Conservation (phyloP, 2,329 filamentous ascomycete species). For the Nothophaeocryptopus gaeumannii region DNA sequence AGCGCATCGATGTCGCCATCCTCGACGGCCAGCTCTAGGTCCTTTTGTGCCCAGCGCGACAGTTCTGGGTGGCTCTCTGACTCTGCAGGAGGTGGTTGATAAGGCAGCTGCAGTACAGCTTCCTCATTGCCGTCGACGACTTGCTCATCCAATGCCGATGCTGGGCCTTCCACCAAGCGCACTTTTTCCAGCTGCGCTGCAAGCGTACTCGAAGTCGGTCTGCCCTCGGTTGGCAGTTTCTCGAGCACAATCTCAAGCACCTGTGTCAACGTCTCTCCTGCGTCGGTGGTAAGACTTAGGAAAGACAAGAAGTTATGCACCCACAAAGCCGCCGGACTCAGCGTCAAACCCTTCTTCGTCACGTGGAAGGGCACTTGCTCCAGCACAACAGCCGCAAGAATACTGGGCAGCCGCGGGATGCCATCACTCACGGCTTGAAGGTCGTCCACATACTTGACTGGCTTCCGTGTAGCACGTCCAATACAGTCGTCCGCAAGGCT, state of each 20-base stretch:
- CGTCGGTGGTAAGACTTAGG: constrained; percentile 12
- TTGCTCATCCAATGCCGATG: not conserved
- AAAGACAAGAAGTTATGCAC: constrained; percentile 22
- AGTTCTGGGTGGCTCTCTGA: constrained; percentile 48
- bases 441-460: constrained; percentile 79
- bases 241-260: constrained; percentile 9
- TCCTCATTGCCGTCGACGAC: not conserved
- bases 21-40: constrained; percentile 73
- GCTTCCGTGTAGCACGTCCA: constrained; percentile 68
- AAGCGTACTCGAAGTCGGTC: not conserved
- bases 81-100: constrained; percentile 41
- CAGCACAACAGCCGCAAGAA: constrained; percentile 65
- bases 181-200: not conserved
- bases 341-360: constrained; percentile 13
- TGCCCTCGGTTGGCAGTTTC: not conserved
- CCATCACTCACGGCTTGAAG: constrained; percentile 50
- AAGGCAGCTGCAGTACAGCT: constrained; percentile 9
- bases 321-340: constrained; percentile 21
- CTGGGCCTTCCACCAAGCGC: not conserved
- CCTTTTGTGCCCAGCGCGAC: constrained; percentile 69
- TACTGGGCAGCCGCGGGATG: constrained; percentile 49
- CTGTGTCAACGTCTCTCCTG: constrained; percentile 5
- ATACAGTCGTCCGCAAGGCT: constrained; percentile 80
- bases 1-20: constrained; percentile 70
- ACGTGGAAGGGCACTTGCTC: constrained; percentile 72